Conservation (phyloP, 305 asterid species). For the Coffea humblotiana region DNA sequence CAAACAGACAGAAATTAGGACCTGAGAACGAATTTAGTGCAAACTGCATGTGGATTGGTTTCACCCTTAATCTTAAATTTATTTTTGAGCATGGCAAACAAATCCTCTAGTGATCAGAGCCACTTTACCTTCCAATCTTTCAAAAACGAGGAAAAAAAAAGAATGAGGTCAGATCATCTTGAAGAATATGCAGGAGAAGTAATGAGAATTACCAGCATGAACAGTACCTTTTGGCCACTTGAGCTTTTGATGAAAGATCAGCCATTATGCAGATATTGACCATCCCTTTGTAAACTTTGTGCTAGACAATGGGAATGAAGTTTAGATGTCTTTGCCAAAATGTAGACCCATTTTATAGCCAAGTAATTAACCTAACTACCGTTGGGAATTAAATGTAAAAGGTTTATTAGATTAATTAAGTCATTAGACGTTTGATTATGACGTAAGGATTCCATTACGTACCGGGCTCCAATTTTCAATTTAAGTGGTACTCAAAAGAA, state of each 20-base stretch:
- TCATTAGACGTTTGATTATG: too few relatives aligned
- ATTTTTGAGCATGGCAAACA: not conserved
- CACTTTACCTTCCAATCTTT: constrained; percentile 53
- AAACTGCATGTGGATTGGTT: constrained; percentile 21
- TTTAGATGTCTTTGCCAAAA: too few relatives aligned
- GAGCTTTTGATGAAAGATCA: not conserved
- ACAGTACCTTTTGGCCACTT: not conserved
- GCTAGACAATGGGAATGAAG: too few relatives aligned
- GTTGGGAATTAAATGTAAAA: too few relatives aligned
- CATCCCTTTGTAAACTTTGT: too few relatives aligned
- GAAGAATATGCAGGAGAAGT: not conserved
- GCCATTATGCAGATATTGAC: not conserved
- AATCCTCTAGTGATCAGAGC: constrained; percentile 42
- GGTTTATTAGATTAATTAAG: too few relatives aligned
- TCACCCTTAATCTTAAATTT: constrained; percentile 12
- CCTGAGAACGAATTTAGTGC: constrained; percentile 22
- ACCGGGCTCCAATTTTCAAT: too few relatives aligned
- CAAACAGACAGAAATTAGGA: constrained; percentile 1
- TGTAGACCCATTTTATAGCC: too few relatives aligned
- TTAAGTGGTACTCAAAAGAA: too few relatives aligned
- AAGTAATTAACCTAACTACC: too few relatives aligned
- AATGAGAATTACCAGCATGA: not conserved
- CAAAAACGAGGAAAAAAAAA: not conserved
- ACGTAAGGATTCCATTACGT: too few relatives aligned
- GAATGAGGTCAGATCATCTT: not conserved